Evolutionary conservation across 2,329 filamentous ascomycete species (phyloP).

Genomic region (Arachnopeziza araneosa): DNA sequence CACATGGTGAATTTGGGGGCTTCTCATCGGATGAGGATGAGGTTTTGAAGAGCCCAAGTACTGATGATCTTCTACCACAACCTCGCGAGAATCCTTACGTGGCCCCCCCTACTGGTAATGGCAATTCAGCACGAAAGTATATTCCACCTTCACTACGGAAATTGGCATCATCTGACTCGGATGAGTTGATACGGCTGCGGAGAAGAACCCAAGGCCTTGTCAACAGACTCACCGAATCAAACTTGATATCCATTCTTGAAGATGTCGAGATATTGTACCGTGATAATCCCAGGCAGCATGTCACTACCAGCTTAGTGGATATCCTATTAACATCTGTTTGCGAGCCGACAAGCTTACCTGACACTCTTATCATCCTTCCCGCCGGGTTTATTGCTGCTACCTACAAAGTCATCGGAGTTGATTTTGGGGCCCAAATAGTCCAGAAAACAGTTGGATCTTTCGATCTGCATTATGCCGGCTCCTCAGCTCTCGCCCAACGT

Average conservation of each 20-base stretch:
- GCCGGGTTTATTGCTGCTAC: conserved; percentile 85
- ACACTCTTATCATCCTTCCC: conserved; percentile 86
- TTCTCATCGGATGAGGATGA: conserved; percentile 34
- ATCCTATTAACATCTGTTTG: conserved; percentile 73
- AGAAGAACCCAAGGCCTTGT: conserved; percentile 82
- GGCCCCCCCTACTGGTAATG: conserved; percentile 54
- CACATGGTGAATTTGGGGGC: conserved; percentile 36
- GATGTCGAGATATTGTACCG: conserved; percentile 81
- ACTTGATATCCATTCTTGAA: conserved; percentile 74
- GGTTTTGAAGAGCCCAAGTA: conserved; percentile 15
- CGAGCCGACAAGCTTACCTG: conserved; percentile 71
- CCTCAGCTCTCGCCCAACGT: conserved; percentile 32
- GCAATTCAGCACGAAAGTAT: conserved; percentile 64
- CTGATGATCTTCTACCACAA: conserved; percentile 23
- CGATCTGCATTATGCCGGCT: conserved; percentile 53
- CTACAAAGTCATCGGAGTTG: conserved; percentile 81
- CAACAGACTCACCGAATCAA: conserved; percentile 89
- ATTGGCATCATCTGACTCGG: conserved; percentile 55
- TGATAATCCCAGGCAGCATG: conserved; percentile 78
- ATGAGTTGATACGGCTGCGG: conserved; percentile 62
- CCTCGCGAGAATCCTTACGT: conserved; percentile 83
- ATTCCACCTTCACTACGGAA: conserved; percentile 79
- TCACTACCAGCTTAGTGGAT: conserved; percentile 74
- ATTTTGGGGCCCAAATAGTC: conserved; percentile 83
- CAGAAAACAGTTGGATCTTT: conserved; percentile 74